phyloP scores from a whole-genome alignment of 768 basidiomycete genomes.

The Leccinum rimulosum region DNA sequence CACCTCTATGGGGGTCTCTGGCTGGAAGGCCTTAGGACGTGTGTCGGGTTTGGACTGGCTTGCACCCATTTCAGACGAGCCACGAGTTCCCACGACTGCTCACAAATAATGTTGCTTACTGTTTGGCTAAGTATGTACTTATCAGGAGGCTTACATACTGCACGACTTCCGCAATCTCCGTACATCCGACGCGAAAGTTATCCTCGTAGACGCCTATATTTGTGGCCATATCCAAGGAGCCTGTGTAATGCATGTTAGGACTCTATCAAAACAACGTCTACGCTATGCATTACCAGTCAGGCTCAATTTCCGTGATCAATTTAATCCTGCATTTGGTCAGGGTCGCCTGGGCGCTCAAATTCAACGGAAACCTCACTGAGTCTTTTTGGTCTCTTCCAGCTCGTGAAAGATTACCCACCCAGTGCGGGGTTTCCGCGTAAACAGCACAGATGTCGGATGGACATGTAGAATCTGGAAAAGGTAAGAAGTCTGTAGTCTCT shows the following conservation, averaged over 20 bases:
- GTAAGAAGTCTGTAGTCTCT: conserved; percentile 41
- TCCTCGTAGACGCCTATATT: conserved; percentile 31
- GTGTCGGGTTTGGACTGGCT: conserved; percentile 58
- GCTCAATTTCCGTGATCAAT: conserved; percentile 90
- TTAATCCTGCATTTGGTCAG: conserved; percentile 59
- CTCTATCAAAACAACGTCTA: neutral
- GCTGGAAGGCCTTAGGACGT: conserved; percentile 57
- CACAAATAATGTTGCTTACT: conserved; percentile 1
- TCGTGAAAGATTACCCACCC: conserved; percentile 97
- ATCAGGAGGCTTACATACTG: neutral
- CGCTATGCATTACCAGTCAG: conserved; percentile 69
- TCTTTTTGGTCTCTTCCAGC: conserved; percentile 94
- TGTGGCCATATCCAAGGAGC: conserved; percentile 52
- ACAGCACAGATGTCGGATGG: conserved; percentile 92
- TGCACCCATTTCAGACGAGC: conserved; percentile 52
- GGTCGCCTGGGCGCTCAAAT: neutral
- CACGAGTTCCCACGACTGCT: neutral
- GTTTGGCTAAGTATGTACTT: conserved; percentile 8
- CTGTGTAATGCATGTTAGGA: conserved; percentile 25
- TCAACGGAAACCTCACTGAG: conserved; percentile 55
- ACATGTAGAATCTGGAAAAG: conserved; percentile 69
- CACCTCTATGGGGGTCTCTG: conserved; percentile 55
- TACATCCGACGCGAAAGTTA: neutral
- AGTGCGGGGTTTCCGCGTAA: conserved; percentile 85
- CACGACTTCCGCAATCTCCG: too few species aligned